phyloP scores from a whole-genome alignment of 139 green algal genomes.

The Volvox africanus region DNA sequence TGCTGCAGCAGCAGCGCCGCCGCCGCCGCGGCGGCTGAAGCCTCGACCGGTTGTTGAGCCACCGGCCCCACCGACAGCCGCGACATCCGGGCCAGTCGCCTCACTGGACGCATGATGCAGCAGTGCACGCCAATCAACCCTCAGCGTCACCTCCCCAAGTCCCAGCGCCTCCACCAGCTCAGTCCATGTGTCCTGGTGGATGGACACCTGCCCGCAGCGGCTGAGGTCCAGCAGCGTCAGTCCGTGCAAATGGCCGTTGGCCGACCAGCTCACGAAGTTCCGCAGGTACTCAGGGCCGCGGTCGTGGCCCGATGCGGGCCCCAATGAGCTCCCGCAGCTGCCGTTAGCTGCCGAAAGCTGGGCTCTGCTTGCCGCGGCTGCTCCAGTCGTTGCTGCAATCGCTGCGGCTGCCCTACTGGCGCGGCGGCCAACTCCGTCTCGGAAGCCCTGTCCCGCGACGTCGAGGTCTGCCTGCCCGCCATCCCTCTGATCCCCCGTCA shows the following conservation, averaged over 20 bases:
- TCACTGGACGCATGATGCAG: not conserved
- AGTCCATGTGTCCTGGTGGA: slow-evolving; percentile 2
- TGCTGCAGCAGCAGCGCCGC: not conserved
- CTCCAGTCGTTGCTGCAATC: not conserved
- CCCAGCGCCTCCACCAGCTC: slow-evolving; percentile 31
- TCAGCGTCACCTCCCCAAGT: not conserved
- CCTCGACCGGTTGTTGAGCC: not conserved
- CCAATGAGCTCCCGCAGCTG: not conserved
- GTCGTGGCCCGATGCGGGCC: not conserved
- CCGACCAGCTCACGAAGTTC: not conserved
- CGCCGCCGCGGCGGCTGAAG: not conserved
- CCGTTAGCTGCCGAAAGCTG: not conserved
- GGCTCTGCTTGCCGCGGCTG: not conserved
- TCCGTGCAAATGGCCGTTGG: slow-evolving; percentile 14
- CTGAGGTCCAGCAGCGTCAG: slow-evolving; percentile 42
- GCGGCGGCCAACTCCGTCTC: not conserved
- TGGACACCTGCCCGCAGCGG: not conserved
- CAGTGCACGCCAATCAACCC: slow-evolving; percentile 19
- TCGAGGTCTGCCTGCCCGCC: not conserved
- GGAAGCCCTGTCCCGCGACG: not conserved
- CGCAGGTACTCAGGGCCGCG: slow-evolving; percentile 2
- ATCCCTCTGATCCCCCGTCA: not conserved
- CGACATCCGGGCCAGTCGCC: not conserved
- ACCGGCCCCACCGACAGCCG: not conserved
- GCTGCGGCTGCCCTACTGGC: not conserved